Evolutionary conservation across 768 basidiomycete species (phyloP).

Genomic region (Podaxis rugospora): DNA sequence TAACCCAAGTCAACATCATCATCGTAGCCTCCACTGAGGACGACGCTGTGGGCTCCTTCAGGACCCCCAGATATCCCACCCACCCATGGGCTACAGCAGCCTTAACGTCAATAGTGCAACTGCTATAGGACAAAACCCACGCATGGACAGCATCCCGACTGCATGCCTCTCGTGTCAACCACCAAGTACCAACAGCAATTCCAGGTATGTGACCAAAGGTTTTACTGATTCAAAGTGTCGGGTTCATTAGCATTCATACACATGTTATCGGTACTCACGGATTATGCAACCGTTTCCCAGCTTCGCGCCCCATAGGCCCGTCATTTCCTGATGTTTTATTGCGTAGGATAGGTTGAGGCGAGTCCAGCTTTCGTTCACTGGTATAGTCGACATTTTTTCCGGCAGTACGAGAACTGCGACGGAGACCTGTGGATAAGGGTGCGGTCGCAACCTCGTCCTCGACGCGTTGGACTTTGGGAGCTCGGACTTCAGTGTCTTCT

Average conservation of each 20-base stretch:
- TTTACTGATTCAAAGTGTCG: constrained; percentile 44
- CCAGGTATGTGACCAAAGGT: constrained; percentile 78
- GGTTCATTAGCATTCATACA: not conserved
- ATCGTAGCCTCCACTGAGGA: constrained; percentile 85
- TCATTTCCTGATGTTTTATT: constrained; percentile 27
- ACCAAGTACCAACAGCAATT: constrained; percentile 77
- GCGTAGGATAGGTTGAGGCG: constrained; percentile 36
- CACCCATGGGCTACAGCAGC: constrained; percentile 62
- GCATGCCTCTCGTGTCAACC: constrained; percentile 67
- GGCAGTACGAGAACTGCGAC: constrained; percentile 66
- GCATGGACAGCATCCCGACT: constrained; percentile 81
- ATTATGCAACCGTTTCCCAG: constrained; percentile 34
- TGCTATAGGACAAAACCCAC: constrained; percentile 38
- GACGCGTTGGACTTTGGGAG: constrained; percentile 28
- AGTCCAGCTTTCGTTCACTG: constrained; percentile 32
- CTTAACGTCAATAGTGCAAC: constrained; percentile 5
- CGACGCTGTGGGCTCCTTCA: constrained; percentile 79
- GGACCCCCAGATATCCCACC: constrained; percentile 69
- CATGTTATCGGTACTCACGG: constrained; percentile 39
- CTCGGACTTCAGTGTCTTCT: constrained; percentile 15
- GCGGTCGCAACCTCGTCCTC: constrained; percentile 18
- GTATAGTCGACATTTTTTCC: constrained; percentile 57
- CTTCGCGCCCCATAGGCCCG: constrained; percentile 33
- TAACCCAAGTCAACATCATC: constrained; percentile 83
- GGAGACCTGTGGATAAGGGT: constrained; percentile 26